Evolutionary conservation across 192 early-diverging fungal genomes (phyloP), one percentile per base, ranked within the genome.

Genomic region (Umbelopsis ramanniana): DNA sequence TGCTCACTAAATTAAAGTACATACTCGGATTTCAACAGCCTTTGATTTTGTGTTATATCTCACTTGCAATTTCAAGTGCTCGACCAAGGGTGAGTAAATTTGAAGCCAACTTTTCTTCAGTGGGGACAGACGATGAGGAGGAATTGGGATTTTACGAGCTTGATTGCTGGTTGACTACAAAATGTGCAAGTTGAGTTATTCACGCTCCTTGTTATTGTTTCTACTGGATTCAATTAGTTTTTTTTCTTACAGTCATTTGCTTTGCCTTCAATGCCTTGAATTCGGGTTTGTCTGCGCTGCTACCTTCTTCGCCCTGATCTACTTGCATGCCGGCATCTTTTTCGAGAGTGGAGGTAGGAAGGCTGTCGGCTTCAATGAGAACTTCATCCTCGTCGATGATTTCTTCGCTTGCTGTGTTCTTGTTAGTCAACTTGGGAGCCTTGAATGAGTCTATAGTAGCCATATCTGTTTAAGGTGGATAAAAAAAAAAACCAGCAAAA

Each of bases 21-120:
- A 71, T 83, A 90, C 89, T 70, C 90, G 85, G 67, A 99, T 77
- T 84, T 99, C 97, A 23, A 99, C 94, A 74, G 91, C 84, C 71
- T 93, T 93, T 43, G 86, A 79, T 79, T 95, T 94, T 67, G 93
- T 76, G 84, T 99, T 99, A 91, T 98, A 94, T 67, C 96, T 89
- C 47, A 98, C 91, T 81, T 99, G 97, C 40, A 99, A 85, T 71
- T 96, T 93, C 72, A 99, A 86, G 80, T 97, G 93, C 81, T 96
- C 93, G 6, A 98, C 96, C 26, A 99, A 87, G 21, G 97, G 96
- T 52, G 95, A 91, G 84, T 99, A 99, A 71, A 99, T 90, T 78
- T 98, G 93, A 63, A 96, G 72, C 97, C 97, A 99, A 71, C 93
- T 89, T 35, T 90, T 91, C 80, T 95, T 95, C 38, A 99, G 79